Conservation (phyloP, 2,329 filamentous ascomycete genomes). For the Aspergillus candidus region DNA sequence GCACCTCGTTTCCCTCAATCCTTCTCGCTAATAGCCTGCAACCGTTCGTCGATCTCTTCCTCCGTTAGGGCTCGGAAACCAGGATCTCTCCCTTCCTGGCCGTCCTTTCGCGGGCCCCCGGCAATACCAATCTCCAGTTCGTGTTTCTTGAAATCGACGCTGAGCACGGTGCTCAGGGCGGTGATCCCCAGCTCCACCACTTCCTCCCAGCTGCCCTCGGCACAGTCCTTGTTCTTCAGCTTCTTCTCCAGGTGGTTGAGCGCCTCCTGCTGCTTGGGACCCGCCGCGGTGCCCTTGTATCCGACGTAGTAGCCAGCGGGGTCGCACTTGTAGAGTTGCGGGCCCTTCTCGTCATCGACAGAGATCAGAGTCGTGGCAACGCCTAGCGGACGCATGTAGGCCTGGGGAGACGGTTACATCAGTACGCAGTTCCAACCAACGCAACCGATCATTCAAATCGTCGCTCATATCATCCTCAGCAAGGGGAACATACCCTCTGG, state of each 20-base stretch:
- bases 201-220: constrained; percentile 90
- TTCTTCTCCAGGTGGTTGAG: constrained; percentile 99
- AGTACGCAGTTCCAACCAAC: not conserved
- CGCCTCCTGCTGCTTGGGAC: constrained; percentile 97
- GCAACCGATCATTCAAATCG: not conserved
- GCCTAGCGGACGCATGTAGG: constrained; percentile 96
- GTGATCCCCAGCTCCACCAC: constrained; percentile 96
- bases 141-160: constrained; percentile 99
- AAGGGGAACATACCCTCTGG: constrained; percentile 64
- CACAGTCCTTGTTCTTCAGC: constrained; percentile 96
- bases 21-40: constrained; percentile 98
- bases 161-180: constrained; percentile 89
- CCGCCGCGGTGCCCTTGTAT: constrained; percentile 96
- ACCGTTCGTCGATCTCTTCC: constrained; percentile 95
- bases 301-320: constrained; percentile 96
- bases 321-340: constrained; percentile 97
- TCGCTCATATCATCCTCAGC: not conserved
- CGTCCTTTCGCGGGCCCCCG: constrained; percentile 75
- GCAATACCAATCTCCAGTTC: constrained; percentile 98
- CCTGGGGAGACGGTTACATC: constrained; percentile 44
- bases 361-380: constrained; percentile 94
- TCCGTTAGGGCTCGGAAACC: constrained; percentile 85
- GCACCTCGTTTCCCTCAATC: constrained; percentile 55
- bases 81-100: constrained; percentile 71
- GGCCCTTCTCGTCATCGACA: constrained; percentile 83